Base-by-base conservation (phyloP, 2,329 filamentous ascomycete species). In the Ophiocordyceps camponoti-rufipedis region DNA sequence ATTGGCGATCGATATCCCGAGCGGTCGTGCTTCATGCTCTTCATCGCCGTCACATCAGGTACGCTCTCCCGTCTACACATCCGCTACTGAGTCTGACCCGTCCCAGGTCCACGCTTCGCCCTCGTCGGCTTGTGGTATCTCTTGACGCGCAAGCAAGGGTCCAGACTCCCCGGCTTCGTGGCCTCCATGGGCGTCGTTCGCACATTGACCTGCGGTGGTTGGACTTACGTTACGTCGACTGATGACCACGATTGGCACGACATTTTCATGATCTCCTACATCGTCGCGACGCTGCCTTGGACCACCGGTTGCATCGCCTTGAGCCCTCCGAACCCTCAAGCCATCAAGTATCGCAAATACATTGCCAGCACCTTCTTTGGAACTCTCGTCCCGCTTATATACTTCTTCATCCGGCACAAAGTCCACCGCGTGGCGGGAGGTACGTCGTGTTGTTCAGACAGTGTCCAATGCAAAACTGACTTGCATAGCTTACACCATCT, bases 161-260 rank as follows among this genome's bases (percentile, higher is more conserved):
- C 77, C 46, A 74, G 71, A 28, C 74, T 95, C 14, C 86, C 93
- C 16, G 87, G 85, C 59, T 80, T 91, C 50, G 73, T 96, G 49
- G 82, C 82, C 42, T 73, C 74, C 39, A 80, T 85, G 54, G 91
- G 91, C 46, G 53, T 95, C 45, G 81, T 96, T 57, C 79, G 91
- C 55, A 95, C 89, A 10, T 66, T 96, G 48, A 94, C 87, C 4
- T 98, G 91, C 58, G 91, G 89, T 54, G 91, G 91, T 48, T 98
- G 91, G 89, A 95, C 91, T 45, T 98, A 96, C 63, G 80, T 98
- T 49, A 98, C 91, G 28, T 96, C 91, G 50, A 98, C 91, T 41
- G 91, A 98, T 60, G 86, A 96, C 61, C 91, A 98, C 63, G 80
- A 94, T 63, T 96, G 87, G 88, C 91, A 98, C 62, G 91, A 98